These are phyloP conservation scores for Corynascus novoguineensis DNA, from an alignment of 495 filamentous ascomycete genomes.

Conservation along the genomic window DNA sequence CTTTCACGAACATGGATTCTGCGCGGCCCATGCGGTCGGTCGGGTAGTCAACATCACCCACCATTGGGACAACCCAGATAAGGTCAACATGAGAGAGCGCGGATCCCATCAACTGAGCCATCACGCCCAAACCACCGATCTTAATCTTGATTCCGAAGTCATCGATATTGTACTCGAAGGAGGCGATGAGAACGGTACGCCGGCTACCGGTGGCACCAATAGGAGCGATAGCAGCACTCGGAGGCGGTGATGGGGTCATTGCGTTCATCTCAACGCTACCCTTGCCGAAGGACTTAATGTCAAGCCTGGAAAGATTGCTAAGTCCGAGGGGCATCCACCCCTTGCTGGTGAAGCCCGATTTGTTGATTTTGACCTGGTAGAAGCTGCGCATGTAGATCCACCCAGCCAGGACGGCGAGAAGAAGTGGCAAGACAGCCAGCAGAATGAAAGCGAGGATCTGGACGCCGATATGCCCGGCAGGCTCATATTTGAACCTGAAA, in stretches of 20 bases:
- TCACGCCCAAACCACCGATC: conserved; percentile 67
- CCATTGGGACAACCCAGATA: conserved; percentile 73
- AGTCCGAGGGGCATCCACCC: conserved; percentile 25
- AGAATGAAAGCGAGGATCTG: conserved; percentile 57
- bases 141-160: conserved; percentile 70
- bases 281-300: conserved; percentile 46
- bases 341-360: conserved; percentile 52
- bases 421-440: conserved; percentile 51
- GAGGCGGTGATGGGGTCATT: conserved; percentile 24
- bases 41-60: conserved; percentile 63
- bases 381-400: conserved; percentile 61
- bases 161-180: conserved; percentile 70
- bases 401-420: conserved; percentile 45
- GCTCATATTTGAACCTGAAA: conserved; percentile 47
- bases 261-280: conserved; percentile 34
- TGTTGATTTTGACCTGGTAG: conserved; percentile 68
- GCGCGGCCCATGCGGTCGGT: conserved; percentile 46
- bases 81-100: conserved; percentile 62
- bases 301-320: conserved; percentile 24
- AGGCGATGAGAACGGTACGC: conserved; percentile 59
- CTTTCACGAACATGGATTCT: conserved; percentile 59
- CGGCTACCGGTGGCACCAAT: conserved; percentile 26
- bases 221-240: conserved; percentile 17
- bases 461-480: conserved; percentile 48
- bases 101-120: conserved; percentile 67